Base-by-base conservation (phyloP, 805 yeast species). In the Yamadazyma sp. region DNA sequence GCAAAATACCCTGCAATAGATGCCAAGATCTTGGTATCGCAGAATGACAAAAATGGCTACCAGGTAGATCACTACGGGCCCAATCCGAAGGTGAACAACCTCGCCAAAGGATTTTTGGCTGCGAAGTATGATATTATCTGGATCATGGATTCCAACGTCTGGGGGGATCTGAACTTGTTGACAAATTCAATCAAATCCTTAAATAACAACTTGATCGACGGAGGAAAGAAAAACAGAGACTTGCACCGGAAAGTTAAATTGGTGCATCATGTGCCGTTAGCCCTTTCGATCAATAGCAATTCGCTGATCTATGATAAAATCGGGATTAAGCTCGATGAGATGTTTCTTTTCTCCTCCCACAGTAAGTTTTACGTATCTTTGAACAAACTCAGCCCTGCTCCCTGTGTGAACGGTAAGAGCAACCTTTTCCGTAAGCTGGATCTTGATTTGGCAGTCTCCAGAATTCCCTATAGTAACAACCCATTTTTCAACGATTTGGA, bases 361-460 rank as follows among this genome's bases (percentile, higher is more conserved):
- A 79, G 90, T 36, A 86, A 86, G 60, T 87, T 89, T 57, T 88
- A 88, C 57, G 79, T 81, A 5, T 80, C 87, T 21, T 77, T 88
- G 53, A 88, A 88, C 55, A 77, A 79, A 42, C 62, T 82, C 7
- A 75, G 82, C 4, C 60, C 85, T 22, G 95, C 95, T 0, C 95
- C 96, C 0, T 88, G 96, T 60, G 93, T 88, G 28, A 88, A 84
- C 67, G 96, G 96, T 7, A 88, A 89, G 54, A 84, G 93, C 6
- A 88, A 88, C 52, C 48, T 88, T 35, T 89, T 84, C 57, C 67
- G 90, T 14, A 68, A 78, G 30, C 76, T 85, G 0, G 84, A 76
- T 37, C 60, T 87, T 17, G 87, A 82, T 55, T 40, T 38, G 10
- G 76, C 86, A 0, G 86, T 82, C 14, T 54, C 62, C 12, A 53